Evolutionary conservation across 1,284 basidiomycete species (phyloP).

Genomic region (Ganoderma sinense): DNA sequence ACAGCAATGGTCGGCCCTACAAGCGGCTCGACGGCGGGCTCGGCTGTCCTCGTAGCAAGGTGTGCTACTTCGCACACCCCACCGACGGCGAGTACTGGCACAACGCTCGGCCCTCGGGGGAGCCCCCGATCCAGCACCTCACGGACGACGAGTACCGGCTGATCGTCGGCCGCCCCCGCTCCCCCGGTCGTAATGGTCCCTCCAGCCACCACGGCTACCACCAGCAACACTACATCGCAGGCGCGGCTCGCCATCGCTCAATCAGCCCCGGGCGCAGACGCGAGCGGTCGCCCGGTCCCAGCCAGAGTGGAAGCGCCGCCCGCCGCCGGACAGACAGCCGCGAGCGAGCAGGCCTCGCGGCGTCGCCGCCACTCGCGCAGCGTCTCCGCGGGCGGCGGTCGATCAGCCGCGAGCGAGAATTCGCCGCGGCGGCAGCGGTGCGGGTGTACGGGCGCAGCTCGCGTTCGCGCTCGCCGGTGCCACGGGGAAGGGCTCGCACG

Average conservation of each 20-base stretch:
- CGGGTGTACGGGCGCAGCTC: slow-evolving; percentile 16
- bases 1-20: slow-evolving; percentile 25
- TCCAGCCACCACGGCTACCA: slow-evolving; percentile 5
- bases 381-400: slow-evolving; percentile 13
- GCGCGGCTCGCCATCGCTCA: slow-evolving; percentile 18
- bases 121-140: slow-evolving; percentile 28
- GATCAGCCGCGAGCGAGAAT: slow-evolving; percentile 13
- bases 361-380: slow-evolving; percentile 12
- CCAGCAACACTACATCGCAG: slow-evolving; percentile 12
- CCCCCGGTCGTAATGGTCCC: slow-evolving; percentile 11
- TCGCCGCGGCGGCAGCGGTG: slow-evolving; percentile 14
- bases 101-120: slow-evolving; percentile 22
- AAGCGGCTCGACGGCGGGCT: slow-evolving; percentile 25
- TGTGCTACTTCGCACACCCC: slow-evolving; percentile 30
- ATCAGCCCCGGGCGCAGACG: slow-evolving; percentile 20
- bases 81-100: slow-evolving; percentile 24
- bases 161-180: slow-evolving; percentile 26
- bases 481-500: slow-evolving; percentile 15
- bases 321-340: slow-evolving; percentile 24
- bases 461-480: slow-evolving; percentile 26
- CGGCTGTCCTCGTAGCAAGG: slow-evolving; percentile 23
- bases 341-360: slow-evolving; percentile 14
- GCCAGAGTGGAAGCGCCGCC: not conserved
- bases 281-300: slow-evolving; percentile 1
- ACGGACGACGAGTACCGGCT: slow-evolving; percentile 28